Conservation (phyloP, 768 basidiomycete species). For the Auricularia cornea region DNA sequence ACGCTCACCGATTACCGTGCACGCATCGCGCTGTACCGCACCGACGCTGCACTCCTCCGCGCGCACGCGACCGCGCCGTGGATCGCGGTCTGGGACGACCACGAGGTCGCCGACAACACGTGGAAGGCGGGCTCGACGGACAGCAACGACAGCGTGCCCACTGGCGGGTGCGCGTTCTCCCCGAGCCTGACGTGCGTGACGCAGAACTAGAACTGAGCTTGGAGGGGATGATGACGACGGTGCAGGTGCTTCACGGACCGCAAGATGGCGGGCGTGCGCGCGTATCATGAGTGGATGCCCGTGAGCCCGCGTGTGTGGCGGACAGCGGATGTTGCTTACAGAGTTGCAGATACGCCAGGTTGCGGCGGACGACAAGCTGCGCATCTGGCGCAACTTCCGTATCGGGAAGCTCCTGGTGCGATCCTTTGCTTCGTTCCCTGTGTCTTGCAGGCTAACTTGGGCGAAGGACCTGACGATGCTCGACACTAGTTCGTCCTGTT, state of each 20-base stretch:
- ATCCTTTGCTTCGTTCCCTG: background rate
- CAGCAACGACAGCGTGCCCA: slow-evolving; percentile 38
- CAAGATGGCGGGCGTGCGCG: slow-evolving; percentile 49
- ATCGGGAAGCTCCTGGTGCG: slow-evolving; percentile 42
- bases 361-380: slow-evolving; percentile 43
- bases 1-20: slow-evolving; percentile 49
- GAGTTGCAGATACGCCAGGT: slow-evolving; percentile 59
- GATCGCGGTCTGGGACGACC: slow-evolving; percentile 45
- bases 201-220: background rate
- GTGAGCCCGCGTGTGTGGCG: no score
- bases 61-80: slow-evolving; percentile 45
- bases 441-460: background rate
- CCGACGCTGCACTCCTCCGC: slow-evolving; percentile 37
- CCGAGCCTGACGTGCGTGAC: slow-evolving; percentile 10
- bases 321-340: no score
- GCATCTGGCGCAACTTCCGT: slow-evolving; percentile 58
- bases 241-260: slow-evolving; percentile 45
- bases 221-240: background rate
- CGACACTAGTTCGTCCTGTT: slow-evolving; percentile 39
- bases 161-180: slow-evolving; percentile 41
- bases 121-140: slow-evolving; percentile 51
- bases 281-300: slow-evolving; percentile 38
- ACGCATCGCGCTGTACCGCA: slow-evolving; percentile 45
- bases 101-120: slow-evolving; percentile 43
- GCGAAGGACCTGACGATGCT: slow-evolving; percentile 46